These are phyloP conservation scores for Trichoderma guizhouense DNA, from an alignment of 2,329 filamentous ascomycete species.

Conservation along the genomic window DNA sequence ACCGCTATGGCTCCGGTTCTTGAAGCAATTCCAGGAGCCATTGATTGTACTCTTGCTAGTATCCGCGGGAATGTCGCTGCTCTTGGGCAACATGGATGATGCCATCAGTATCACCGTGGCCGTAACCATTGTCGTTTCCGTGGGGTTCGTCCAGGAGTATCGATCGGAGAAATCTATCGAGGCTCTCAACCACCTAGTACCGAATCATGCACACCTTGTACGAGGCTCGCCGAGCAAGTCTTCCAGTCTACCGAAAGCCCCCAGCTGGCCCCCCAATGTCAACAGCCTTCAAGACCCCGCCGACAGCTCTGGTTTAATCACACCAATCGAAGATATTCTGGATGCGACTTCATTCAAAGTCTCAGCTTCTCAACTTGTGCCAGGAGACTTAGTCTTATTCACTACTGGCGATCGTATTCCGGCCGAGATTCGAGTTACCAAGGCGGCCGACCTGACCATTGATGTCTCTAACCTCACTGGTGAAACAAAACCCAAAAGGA, in stretches of 20 bases:
- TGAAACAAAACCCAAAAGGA: slow-evolving; percentile 88
- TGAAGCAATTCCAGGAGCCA: slow-evolving; percentile 96
- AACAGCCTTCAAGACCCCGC: slow-evolving; percentile 45
- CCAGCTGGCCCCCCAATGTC: slow-evolving; percentile 47
- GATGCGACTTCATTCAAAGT: slow-evolving; percentile 79
- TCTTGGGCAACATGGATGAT: slow-evolving; percentile 93
- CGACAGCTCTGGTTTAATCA: slow-evolving; percentile 46
- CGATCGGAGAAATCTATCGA: slow-evolving; percentile 96
- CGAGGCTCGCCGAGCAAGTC: slow-evolving; percentile 50
- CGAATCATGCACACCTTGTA: slow-evolving; percentile 93
- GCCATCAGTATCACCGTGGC: slow-evolving; percentile 93
- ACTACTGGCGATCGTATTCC: slow-evolving; percentile 95
- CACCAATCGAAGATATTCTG: slow-evolving; percentile 59
- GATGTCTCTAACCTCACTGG: slow-evolving; percentile 96
- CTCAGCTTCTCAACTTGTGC: slow-evolving; percentile 81
- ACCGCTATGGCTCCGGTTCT: slow-evolving; percentile 88
- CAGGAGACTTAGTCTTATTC: slow-evolving; percentile 89
- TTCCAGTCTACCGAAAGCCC: slow-evolving; percentile 31
- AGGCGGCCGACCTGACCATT: slow-evolving; percentile 84
- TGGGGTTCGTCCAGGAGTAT: slow-evolving; percentile 97
- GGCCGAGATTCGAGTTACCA: slow-evolving; percentile 90
- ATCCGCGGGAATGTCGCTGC: slow-evolving; percentile 81
- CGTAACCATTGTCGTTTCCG: slow-evolving; percentile 93
- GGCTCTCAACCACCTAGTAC: slow-evolving; percentile 87
- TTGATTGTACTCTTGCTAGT: slow-evolving; percentile 87